These are phyloP conservation scores for Umbelopsis sp. DNA, from an alignment of 192 early-diverging fungal species.

Conservation along the genomic window DNA sequence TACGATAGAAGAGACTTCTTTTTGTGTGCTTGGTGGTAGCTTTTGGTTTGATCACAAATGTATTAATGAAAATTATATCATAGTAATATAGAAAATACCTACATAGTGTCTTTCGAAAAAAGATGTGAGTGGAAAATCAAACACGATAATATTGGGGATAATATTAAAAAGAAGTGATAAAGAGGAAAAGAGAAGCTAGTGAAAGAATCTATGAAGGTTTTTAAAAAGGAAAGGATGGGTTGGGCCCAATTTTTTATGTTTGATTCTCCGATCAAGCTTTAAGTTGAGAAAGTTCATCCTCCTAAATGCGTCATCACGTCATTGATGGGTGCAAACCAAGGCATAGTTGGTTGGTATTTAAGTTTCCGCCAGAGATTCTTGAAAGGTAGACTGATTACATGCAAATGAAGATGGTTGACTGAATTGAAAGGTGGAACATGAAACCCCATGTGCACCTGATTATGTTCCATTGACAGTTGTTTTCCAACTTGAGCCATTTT, in stretches of 20 bases:
- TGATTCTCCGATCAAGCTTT: not conserved
- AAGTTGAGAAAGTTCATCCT: not conserved
- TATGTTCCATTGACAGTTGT: slow-evolving; percentile 9
- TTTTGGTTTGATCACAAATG: not conserved
- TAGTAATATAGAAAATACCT: not conserved
- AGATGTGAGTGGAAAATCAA: not conserved
- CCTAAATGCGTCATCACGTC: slow-evolving; percentile 13
- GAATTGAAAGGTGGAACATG: slow-evolving; percentile 73
- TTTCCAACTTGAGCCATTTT: slow-evolving; percentile 28
- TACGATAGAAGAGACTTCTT: too few species aligned
- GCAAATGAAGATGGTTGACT: slow-evolving; percentile 71
- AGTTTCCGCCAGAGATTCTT: slow-evolving; percentile 27
- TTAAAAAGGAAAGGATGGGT: not conserved
- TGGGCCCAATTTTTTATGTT: not conserved
- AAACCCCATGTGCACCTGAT: slow-evolving; percentile 56
- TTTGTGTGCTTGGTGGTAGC: not conserved
- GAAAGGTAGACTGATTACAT: slow-evolving; percentile 61
- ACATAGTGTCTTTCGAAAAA: not conserved
- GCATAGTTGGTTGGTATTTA: slow-evolving; percentile 17
- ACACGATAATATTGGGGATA: too few species aligned
- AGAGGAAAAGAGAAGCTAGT: not conserved
- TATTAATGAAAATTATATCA: not conserved
- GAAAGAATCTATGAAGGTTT: not conserved
- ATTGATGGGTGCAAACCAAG: slow-evolving; percentile 23
- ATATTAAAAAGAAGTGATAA: too few species aligned